Evolutionary conservation across 257 asterid species (phyloP).

Genomic region (Solanum paucissectum): DNA sequence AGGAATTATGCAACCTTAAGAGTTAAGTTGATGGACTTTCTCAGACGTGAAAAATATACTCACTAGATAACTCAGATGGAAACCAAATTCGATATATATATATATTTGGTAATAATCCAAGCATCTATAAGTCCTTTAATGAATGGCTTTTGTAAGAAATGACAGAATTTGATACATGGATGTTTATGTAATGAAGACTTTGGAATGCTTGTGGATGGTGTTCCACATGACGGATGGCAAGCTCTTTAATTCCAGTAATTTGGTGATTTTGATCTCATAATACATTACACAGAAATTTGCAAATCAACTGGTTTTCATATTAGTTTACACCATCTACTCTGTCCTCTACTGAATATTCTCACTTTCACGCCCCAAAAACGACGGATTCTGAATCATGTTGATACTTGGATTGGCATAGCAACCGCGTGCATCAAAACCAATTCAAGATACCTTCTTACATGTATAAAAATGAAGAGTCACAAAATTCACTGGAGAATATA

Average conservation of each 20-base stretch:
- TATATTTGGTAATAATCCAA: neutral
- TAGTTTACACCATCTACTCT: neutral
- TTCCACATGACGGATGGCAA: neutral
- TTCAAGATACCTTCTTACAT: constrained; percentile 1
- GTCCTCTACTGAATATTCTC: neutral
- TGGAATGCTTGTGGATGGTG: neutral
- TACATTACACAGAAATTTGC: neutral
- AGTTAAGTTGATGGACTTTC: neutral
- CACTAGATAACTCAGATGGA: neutral
- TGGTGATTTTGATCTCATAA: neutral
- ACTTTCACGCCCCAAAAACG: neutral
- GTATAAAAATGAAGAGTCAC: neutral
- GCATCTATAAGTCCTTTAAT: neutral
- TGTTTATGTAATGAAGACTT: neutral
- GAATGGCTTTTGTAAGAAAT: neutral
- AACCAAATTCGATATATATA: neutral
- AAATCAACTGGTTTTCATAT: neutral
- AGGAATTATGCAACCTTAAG: neutral
- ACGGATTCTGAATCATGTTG: neutral
- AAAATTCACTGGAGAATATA: constrained; percentile 4
- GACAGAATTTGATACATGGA: neutral
- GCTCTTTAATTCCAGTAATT: too few species aligned
- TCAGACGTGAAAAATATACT: neutral
- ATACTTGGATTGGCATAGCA: neutral
- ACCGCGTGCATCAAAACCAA: neutral